Percentiles rank a stretch among this genome's conserved stretches.
These are phyloP conservation scores for Asterophora parasitica DNA, from an alignment of 768 basidiomycete genomes.

Conservation along the genomic window DNA sequence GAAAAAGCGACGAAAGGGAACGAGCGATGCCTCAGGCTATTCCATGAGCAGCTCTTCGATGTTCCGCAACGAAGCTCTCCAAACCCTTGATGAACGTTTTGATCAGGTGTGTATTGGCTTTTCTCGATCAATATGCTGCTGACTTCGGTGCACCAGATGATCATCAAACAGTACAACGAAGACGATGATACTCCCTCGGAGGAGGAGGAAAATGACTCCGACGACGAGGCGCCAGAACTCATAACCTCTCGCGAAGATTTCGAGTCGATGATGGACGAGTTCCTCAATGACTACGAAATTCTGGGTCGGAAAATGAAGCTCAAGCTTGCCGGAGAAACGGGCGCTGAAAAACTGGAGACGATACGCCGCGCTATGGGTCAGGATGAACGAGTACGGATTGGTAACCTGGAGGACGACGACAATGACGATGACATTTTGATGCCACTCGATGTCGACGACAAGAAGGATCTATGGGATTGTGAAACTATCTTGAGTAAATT, in stretches of 20 bases:
- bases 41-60: conserved; percentile 97
- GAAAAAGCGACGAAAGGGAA: conserved; percentile 63
- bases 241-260: conserved; percentile 87
- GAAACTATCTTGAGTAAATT: conserved; percentile 89
- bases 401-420: conserved; percentile 38
- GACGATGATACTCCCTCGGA: conserved; percentile 30
- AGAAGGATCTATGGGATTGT: conserved; percentile 88
- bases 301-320: conserved; percentile 82
- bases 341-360: conserved; percentile 74
- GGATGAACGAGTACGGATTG: conserved; percentile 51
- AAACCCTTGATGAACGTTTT: conserved; percentile 88
- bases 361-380: conserved; percentile 75
- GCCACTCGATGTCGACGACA: conserved; percentile 45
- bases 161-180: conserved; percentile 76
- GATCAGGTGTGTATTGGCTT: conserved; percentile 62
- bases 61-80: conserved; percentile 85
- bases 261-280: conserved; percentile 87
- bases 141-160: conserved; percentile 41
- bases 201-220: conserved; percentile 36
- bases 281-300: conserved; percentile 87
- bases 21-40: conserved; percentile 88
- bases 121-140: neutral
- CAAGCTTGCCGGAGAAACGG: conserved; percentile 66
- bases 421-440: conserved; percentile 38
- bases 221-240: conserved; percentile 68